A percentile compares a stretch with the other conserved stretches of the same genome.
Evolutionary conservation across 2,329 filamentous ascomycete species (phyloP).

Genomic region (Ophiostoma himal-ulmi): DNA sequence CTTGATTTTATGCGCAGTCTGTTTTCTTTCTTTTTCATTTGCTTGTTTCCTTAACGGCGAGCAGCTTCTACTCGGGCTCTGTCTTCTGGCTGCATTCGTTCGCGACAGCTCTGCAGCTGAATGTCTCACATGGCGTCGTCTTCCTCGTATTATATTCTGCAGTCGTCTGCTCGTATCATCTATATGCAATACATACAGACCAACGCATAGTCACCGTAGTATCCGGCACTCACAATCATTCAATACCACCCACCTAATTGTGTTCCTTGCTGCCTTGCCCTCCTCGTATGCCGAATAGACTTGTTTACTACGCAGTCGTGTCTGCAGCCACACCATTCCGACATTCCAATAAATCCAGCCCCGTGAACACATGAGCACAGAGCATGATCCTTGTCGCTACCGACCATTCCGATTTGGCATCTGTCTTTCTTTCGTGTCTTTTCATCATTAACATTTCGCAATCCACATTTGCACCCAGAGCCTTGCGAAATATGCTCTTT

Average conservation of each 20-base stretch:
- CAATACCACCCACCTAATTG: not conserved
- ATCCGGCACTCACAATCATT: not conserved
- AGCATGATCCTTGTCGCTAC: not conserved
- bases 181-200: not conserved
- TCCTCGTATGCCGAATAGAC: not conserved
- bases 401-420: constrained; percentile 3
- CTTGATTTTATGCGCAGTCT: not conserved
- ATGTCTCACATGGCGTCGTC: not conserved
- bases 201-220: not conserved
- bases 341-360: not conserved
- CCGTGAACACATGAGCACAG: not conserved
- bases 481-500: constrained; percentile 10
- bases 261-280: not conserved
- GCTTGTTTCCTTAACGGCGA: too few species aligned
- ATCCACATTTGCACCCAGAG: not conserved
- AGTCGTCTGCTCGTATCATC: not conserved
- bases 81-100: not conserved
- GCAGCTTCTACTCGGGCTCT: too few species aligned
- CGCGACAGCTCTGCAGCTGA: not conserved
- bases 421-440: not conserved
- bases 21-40: not conserved
- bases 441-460: not conserved
- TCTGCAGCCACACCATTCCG: not conserved
- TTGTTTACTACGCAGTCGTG: not conserved
- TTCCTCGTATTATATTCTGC: not conserved